These are phyloP conservation scores for Jamesozyma piceae DNA, from an alignment of 805 yeast species.

Conservation along the genomic window DNA sequence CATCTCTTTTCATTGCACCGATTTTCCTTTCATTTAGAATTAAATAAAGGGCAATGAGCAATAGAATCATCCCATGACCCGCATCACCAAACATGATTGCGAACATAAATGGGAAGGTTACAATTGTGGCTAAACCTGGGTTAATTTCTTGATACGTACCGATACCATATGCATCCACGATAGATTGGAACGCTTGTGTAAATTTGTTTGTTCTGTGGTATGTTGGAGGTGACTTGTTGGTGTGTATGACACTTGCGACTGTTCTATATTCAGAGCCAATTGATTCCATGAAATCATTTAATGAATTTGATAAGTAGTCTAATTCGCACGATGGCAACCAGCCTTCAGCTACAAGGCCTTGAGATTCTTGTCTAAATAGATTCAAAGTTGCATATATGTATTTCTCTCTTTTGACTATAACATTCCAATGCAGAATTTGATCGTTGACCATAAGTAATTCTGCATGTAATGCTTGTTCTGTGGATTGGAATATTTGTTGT, in stretches of 20 bases:
- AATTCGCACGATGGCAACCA: slow-evolving; percentile 87
- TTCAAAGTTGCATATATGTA: slow-evolving; percentile 67
- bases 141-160: slow-evolving; percentile 91
- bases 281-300: slow-evolving; percentile 39
- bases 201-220: slow-evolving; percentile 90
- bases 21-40: slow-evolving; percentile 68
- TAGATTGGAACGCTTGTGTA: slow-evolving; percentile 84
- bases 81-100: slow-evolving; percentile 98
- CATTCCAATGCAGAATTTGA: slow-evolving; percentile 68
- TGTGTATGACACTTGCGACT: slow-evolving; percentile 48
- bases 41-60: slow-evolving; percentile 59
- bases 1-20: slow-evolving; percentile 67
- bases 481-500: slow-evolving; percentile 51
- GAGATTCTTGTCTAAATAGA: slow-evolving; percentile 71
- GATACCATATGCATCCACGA: slow-evolving; percentile 92
- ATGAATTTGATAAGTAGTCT: slow-evolving; percentile 50
- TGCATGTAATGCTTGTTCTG: slow-evolving; percentile 58
- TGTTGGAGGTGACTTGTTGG: slow-evolving; percentile 88
- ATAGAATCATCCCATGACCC: slow-evolving; percentile 87
- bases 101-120: slow-evolving; percentile 96
- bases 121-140: slow-evolving; percentile 89
- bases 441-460: slow-evolving; percentile 74
- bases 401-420: slow-evolving; percentile 64
- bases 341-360: slow-evolving; percentile 90
- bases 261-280: slow-evolving; percentile 41